phyloP scores from a whole-genome alignment of 148 eudicot genomes.

The Arbutus unedo region DNA sequence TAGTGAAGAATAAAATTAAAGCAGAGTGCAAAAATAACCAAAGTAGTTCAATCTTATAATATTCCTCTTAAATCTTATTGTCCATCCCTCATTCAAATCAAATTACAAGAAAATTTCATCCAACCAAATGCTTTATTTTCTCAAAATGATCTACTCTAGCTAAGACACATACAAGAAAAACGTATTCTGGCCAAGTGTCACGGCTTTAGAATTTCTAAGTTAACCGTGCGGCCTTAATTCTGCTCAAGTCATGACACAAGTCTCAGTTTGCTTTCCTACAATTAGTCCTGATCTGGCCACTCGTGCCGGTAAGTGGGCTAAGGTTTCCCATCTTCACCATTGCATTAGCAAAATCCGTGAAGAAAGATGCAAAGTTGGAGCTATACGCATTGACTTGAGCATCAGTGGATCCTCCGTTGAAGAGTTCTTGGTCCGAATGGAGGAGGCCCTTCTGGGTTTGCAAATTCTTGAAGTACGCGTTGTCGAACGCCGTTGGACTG shows the following conservation, averaged over 20 bases:
- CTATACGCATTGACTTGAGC: constrained; percentile 42
- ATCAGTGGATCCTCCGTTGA: constrained; percentile 47
- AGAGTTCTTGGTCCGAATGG: constrained; percentile 69
- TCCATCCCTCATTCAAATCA: not conserved
- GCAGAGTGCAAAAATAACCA: not conserved
- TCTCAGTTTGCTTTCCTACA: constrained; percentile 50
- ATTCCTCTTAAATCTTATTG: not conserved
- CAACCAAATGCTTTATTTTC: not conserved
- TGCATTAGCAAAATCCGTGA: constrained; percentile 49
- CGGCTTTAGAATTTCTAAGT: too few relatives aligned
- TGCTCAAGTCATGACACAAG: not conserved
- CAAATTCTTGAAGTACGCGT: constrained; percentile 44
- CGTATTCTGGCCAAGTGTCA: too few relatives aligned
- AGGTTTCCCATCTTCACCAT: constrained; percentile 69
- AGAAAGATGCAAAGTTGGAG: constrained; percentile 38
- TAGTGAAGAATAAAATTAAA: not conserved
- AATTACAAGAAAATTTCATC: not conserved
- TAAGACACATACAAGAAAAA: not conserved
- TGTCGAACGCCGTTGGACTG: constrained; percentile 49
- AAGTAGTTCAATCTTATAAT: not conserved
- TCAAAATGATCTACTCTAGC: not conserved
- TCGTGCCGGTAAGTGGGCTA: constrained; percentile 54
- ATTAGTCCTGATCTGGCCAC: constrained; percentile 58
- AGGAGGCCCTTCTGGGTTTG: constrained; percentile 41
- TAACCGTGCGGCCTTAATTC: too few relatives aligned